phyloP scores from a whole-genome alignment of 345 rosid genomes.

The Fremontodendron californicum region DNA sequence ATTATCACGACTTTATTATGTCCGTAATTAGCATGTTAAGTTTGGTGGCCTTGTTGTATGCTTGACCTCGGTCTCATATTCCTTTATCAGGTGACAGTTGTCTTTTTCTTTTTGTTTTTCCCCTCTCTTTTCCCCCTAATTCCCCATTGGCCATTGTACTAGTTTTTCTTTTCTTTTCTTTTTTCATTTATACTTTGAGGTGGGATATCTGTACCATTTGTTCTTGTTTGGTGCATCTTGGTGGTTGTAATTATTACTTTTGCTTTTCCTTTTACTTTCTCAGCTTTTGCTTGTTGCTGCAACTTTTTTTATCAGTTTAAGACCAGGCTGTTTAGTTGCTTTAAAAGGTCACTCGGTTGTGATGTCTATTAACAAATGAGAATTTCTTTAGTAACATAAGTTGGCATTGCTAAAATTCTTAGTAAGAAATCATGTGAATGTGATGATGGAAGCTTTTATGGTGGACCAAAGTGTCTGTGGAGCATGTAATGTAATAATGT shows the following conservation, averaged over 20 bases:
- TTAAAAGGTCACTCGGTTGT: constrained; percentile 20
- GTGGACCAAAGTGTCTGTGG: neutral
- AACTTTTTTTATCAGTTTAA: constrained; percentile 30
- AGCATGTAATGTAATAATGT: neutral
- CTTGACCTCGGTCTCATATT: neutral
- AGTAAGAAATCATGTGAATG: neutral
- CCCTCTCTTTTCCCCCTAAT: too few species aligned
- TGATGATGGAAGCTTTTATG: neutral
- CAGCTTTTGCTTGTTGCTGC: constrained; percentile 41
- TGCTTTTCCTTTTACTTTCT: constrained; percentile 17
- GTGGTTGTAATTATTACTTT: constrained; percentile 47
- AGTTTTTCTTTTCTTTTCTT: neutral
- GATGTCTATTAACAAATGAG: constrained; percentile 6
- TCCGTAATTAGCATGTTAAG: constrained; percentile 1
- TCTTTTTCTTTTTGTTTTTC: neutral
- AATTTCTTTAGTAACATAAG: neutral
- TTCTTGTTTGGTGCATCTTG: constrained; percentile 40
- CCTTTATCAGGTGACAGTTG: neutral
- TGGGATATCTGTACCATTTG: constrained; percentile 30
- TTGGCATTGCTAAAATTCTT: neutral
- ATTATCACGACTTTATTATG: neutral
- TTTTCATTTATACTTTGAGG: constrained; percentile 23
- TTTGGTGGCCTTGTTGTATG: neutral
- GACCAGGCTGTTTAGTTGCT: constrained; percentile 28
- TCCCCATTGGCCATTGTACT: constrained; percentile 11